A percentile compares a stretch with the other conserved stretches of the same genome.
Evolutionary conservation across 2,329 filamentous ascomycete species (phyloP).

Genomic region (Cordyceps cateniannulata): DNA sequence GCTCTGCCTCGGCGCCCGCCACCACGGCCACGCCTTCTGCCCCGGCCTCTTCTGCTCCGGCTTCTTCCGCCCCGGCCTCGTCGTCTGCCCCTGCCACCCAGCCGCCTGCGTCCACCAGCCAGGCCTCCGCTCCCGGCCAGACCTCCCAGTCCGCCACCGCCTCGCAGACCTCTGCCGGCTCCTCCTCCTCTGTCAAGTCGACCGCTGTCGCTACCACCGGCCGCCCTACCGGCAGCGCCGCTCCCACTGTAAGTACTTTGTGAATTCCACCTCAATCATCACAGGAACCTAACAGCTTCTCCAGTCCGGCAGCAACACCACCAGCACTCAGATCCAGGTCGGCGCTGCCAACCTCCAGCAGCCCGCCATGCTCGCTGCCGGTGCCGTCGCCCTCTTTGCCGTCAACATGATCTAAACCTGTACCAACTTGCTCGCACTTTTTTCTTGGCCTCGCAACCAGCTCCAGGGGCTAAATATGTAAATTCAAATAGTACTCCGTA

Average conservation of each 20-base stretch:
- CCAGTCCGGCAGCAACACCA: neutral
- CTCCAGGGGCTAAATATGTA: neutral
- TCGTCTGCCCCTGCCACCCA: neutral
- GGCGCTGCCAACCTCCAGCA: constrained; percentile 8
- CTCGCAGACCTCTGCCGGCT: neutral
- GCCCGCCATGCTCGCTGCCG: constrained; percentile 6
- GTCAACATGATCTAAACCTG: constrained; percentile 16
- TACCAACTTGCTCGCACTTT: neutral
- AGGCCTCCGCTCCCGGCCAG: neutral
- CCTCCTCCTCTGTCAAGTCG: neutral
- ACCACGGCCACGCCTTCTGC: constrained; percentile 16
- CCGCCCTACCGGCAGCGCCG: neutral
- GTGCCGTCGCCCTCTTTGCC: constrained; percentile 8
- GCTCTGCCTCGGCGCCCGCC: neutral
- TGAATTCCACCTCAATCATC: neutral
- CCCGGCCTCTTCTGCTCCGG: constrained; percentile 6
- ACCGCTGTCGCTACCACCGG: constrained; percentile 8
- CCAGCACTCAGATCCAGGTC: constrained; percentile 1
- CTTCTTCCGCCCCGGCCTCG: neutral
- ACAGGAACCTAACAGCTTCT: neutral
- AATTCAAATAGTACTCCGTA: constrained; percentile 9
- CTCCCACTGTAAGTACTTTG: constrained; percentile 7
- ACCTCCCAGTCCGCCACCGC: neutral
- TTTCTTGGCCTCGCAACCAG: neutral
- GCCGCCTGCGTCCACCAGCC: neutral